phyloP scores from a whole-genome alignment of 768 basidiomycete species.

The Rossbeevera mucosa region DNA sequence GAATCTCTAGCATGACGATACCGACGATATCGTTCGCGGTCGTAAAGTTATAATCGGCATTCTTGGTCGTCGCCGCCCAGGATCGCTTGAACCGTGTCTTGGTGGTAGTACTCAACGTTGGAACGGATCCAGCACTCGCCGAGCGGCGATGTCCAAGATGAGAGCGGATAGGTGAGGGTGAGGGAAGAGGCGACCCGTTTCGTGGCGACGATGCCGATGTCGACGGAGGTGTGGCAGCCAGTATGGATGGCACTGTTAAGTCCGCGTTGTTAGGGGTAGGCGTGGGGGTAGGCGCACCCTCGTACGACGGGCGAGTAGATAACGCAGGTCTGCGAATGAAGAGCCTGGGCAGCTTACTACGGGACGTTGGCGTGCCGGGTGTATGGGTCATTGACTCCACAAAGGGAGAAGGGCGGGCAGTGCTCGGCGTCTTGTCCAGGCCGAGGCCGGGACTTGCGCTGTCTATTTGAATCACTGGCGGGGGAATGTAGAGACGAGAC shows the following conservation, averaged over 20 bases:
- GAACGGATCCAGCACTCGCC: conserved; percentile 28
- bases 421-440: conserved; percentile 18
- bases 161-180: conserved; percentile 23
- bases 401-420: conserved; percentile 20
- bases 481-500: conserved; percentile 21
- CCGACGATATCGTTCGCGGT: conserved; percentile 81
- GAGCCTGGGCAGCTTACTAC: conserved; percentile 31
- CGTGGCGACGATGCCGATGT: conserved; percentile 9
- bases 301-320: conserved; percentile 30
- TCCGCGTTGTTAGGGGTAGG: conserved; percentile 1
- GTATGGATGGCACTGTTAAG: conserved; percentile 7
- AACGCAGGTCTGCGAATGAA: conserved; percentile 33
- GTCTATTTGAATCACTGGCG: conserved; percentile 19
- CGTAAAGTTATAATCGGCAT: conserved; percentile 53
- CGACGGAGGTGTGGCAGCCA: conserved; percentile 11
- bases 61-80: conserved; percentile 35
- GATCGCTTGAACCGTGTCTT: conserved; percentile 39
- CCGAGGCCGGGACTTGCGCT: conserved; percentile 8
- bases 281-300: conserved; percentile 12
- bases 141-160: conserved; percentile 30
- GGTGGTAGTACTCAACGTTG: conserved; percentile 13
- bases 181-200: conserved; percentile 15
- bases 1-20: conserved; percentile 93
- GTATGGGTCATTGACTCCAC: conserved; percentile 20
- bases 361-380: conserved; percentile 27